phyloP scores from a whole-genome alignment of 768 basidiomycete species.

The Fistulinella prunicolor region DNA sequence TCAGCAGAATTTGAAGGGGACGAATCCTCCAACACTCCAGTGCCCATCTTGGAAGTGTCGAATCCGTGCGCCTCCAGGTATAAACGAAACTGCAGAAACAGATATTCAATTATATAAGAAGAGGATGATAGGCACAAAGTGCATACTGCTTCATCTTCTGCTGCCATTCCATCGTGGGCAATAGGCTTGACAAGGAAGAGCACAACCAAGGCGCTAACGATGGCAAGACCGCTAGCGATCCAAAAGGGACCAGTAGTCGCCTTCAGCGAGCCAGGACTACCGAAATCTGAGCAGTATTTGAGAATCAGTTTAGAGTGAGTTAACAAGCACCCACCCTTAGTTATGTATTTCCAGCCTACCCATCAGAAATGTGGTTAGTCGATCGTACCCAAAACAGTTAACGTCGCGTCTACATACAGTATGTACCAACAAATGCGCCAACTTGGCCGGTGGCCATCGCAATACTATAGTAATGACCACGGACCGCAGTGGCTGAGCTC shows the following conservation, averaged over 20 bases:
- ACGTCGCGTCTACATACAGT: conserved; percentile 48
- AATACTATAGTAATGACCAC: conserved; percentile 82
- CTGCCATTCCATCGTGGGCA: conserved; percentile 71
- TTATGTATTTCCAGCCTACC: conserved; percentile 64
- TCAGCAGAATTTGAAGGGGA: conserved; percentile 13
- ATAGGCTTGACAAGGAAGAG: conserved; percentile 74
- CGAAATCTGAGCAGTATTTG: conserved; percentile 46
- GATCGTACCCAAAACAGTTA: background rate
- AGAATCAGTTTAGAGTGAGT: background rate
- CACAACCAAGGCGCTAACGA: conserved; percentile 72
- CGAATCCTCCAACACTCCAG: conserved; percentile 29
- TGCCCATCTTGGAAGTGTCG: conserved; percentile 74
- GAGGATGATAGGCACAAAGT: background rate
- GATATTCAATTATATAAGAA: background rate
- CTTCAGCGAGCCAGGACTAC: conserved; percentile 45
- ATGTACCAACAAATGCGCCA: conserved; percentile 81
- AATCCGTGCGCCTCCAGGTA: conserved; percentile 80
- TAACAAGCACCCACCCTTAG: conserved; percentile 42
- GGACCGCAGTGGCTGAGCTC: conserved; percentile 78
- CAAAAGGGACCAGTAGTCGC: conserved; percentile 87
- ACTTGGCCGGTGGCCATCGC: conserved; percentile 86
- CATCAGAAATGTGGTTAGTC: conserved; percentile 4
- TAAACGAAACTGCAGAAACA: conserved; percentile 61
- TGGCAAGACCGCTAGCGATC: conserved; percentile 80
- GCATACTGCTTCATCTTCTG: conserved; percentile 66